Evolutionary conservation across 164 flowering plant genomes (phyloP), one percentile per base, ranked within the genome.

Genomic region (Cinnamomum chago): DNA sequence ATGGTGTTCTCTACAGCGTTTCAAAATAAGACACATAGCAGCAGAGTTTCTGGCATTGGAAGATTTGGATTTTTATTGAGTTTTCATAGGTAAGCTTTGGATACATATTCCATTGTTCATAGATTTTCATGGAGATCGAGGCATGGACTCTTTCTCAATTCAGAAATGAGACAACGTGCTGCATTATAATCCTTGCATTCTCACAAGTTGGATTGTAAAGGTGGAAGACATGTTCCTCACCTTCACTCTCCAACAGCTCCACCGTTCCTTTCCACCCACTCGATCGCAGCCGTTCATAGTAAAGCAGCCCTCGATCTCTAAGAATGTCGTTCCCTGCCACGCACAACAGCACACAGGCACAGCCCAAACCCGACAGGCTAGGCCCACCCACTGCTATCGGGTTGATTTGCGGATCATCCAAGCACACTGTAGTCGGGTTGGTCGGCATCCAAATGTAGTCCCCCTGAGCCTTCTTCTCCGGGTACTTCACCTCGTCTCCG

Each of bases 331-430:
- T 82, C 80, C 75, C 90, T 2, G 92, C 86, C 0, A 89, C 88
- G 33, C 79, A 73, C 6, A 87, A 83, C 22, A 91, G 51, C 65
- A 88, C 76, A 23, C 74, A 75, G 1, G 76, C 73, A 62, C 95
- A 85, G 0, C 76, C 87, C 76, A 89, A 17, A 2, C 71, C 71
- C 3, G 65, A 62, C 2, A 87, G 28, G 15, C 75, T 73, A 22
- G 88, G 85, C 1, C 85, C 75, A 22, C 81, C 85, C 2, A 76
- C 86, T 2, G 62, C 82, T 27, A 77, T 68, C 33, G 92, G 92
- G 82, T 89, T 90, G 60, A 90, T 77, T n/a, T 74, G 35, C 15
- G 86, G 90, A 58, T 88, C 90, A 28, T 87, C 90, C 40, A 68
- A 70, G 3, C 88, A 89, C 15, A 74, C 79, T 0, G 82, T 79